These are phyloP conservation scores for Rutstroemia sp. DNA, from an alignment of 2,329 filamentous ascomycete genomes.

Conservation along the genomic window DNA sequence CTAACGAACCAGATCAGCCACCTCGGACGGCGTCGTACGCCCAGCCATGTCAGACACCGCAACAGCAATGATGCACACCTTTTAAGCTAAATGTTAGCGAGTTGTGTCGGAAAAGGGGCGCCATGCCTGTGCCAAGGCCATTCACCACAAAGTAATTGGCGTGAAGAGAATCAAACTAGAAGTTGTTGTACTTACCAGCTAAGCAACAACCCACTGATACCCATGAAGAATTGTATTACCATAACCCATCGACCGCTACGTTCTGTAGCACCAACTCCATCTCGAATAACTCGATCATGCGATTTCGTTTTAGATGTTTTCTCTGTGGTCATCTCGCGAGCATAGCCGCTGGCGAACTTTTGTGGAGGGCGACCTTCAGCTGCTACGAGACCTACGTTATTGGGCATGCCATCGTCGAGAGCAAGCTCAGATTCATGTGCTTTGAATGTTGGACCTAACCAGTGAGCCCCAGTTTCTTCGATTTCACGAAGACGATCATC, in stretches of 20 bases:
- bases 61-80: conserved; percentile 23
- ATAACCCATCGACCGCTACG: conserved; percentile 72
- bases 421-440: conserved; percentile 21
- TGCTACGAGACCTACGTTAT: conserved; percentile 25
- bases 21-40: conserved; percentile 53
- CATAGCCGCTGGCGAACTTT: conserved; percentile 53
- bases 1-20: conserved; percentile 46
- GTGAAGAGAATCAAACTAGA: too few species aligned
- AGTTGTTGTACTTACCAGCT: conserved; percentile 28
- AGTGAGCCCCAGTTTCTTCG: conserved; percentile 40
- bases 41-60: conserved; percentile 45
- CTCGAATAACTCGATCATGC: conserved; percentile 38
- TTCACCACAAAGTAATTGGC: too few species aligned
- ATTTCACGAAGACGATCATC: conserved; percentile 76
- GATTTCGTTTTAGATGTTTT: conserved; percentile 39
- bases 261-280: conserved; percentile 73
- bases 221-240: conserved; percentile 67
- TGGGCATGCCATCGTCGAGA: conserved; percentile 16
- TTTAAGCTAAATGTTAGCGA: not conserved
- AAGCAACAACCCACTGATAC: conserved; percentile 60
- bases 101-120: not conserved
- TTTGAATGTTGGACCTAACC: conserved; percentile 28
- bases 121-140: too few species aligned
- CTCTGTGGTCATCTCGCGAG: conserved; percentile 61
- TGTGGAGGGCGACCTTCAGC: conserved; percentile 22